Conservation (phyloP, 192 early-diverging fungal genomes). For the Linnemannia schmuckeri region DNA sequence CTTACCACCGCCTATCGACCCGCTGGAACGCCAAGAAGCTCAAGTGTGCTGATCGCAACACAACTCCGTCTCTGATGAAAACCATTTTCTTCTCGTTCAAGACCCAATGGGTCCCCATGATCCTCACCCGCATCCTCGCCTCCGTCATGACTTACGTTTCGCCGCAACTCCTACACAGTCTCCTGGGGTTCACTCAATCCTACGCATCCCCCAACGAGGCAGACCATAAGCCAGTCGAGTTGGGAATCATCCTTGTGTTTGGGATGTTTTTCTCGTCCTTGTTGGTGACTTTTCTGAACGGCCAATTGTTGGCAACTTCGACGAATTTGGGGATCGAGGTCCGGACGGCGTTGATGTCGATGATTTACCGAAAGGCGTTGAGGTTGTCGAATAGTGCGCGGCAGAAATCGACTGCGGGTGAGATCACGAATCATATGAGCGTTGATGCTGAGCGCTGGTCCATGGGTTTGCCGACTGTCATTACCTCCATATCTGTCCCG, state of each 20-base stretch:
- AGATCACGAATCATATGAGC: slow-evolving; percentile 55
- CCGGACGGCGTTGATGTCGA: slow-evolving; percentile 49
- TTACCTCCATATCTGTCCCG: slow-evolving; percentile 19
- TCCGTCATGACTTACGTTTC: slow-evolving; percentile 39
- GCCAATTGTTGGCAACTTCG: not conserved
- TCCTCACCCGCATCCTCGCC: slow-evolving; percentile 17
- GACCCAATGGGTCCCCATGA: slow-evolving; percentile 15
- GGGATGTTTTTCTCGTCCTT: slow-evolving; percentile 41
- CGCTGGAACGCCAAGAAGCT: slow-evolving; percentile 10
- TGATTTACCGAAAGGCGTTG: slow-evolving; percentile 53
- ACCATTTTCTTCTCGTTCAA: slow-evolving; percentile 28
- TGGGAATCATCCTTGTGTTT: slow-evolving; percentile 45
- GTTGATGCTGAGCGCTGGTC: slow-evolving; percentile 54
- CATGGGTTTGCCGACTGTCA: not conserved
- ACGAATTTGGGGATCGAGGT: slow-evolving; percentile 36
- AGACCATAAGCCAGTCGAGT: slow-evolving; percentile 17
- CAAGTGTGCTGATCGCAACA: not conserved
- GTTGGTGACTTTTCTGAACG: slow-evolving; percentile 23
- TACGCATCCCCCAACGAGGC: slow-evolving; percentile 8
- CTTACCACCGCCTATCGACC: not conserved
- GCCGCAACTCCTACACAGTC: slow-evolving; percentile 34
- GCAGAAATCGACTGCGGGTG: slow-evolving; percentile 43
- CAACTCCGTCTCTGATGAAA: slow-evolving; percentile 18
- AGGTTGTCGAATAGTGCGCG: slow-evolving; percentile 33
- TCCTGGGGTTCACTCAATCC: slow-evolving; percentile 39